phyloP scores from a whole-genome alignment of 148 eudicot genomes.

The Selenicereus undatus region DNA sequence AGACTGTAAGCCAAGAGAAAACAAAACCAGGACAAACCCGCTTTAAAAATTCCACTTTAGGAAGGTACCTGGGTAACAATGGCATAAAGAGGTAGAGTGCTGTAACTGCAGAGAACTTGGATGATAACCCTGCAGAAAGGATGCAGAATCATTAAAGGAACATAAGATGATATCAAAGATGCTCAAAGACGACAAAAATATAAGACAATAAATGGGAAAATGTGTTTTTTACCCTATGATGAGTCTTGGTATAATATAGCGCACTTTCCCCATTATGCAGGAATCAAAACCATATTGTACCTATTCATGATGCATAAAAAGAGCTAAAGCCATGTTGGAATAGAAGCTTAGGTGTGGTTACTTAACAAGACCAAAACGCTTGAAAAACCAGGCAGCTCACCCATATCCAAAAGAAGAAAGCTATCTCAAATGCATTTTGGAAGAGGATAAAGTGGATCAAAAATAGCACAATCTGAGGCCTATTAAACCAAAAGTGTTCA shows the following conservation, averaged over 20 bases:
- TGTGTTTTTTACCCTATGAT: slow-evolving; percentile 50
- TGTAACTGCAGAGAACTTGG: slow-evolving; percentile 84
- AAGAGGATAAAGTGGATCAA: slow-evolving; percentile 67
- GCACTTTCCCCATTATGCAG: slow-evolving; percentile 69
- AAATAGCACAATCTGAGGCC: slow-evolving; percentile 52
- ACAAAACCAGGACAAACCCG: neutral
- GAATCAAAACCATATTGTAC: slow-evolving; percentile 62
- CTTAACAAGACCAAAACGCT: neutral
- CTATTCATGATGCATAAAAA: slow-evolving; percentile 23
- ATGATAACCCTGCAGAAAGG: slow-evolving; percentile 50
- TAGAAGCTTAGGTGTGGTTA: neutral
- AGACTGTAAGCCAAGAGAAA: neutral
- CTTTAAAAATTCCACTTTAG: neutral
- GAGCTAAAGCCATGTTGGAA: neutral
- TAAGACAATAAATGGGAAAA: neutral
- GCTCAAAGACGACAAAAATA: neutral
- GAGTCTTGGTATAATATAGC: slow-evolving; percentile 59
- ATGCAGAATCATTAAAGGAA: neutral
- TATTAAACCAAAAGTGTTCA: slow-evolving; percentile 71
- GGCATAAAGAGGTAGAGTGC: slow-evolving; percentile 90
- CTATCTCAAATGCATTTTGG: slow-evolving; percentile 85
- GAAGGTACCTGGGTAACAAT: slow-evolving; percentile 69
- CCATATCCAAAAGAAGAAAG: slow-evolving; percentile 82
- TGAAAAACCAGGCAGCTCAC: slow-evolving; percentile 31
- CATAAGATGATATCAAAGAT: slow-evolving; percentile 27